These are phyloP conservation scores for Tillandsia leiboldiana DNA, from an alignment of 176 grass and related monocot genomes.

Conservation along the genomic window DNA sequence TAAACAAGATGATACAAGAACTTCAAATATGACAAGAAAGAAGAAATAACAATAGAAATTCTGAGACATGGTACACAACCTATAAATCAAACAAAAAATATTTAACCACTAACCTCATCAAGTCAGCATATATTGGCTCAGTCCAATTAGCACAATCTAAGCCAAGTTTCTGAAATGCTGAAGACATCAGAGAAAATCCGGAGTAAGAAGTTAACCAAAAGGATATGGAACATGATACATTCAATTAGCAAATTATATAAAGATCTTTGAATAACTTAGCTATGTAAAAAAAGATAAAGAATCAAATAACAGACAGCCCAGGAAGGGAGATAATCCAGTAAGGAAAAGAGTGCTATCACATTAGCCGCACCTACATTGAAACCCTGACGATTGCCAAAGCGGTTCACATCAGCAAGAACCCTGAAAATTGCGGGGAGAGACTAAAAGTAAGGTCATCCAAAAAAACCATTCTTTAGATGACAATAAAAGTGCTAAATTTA, in stretches of 20 bases:
- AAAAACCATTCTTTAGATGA: neutral
- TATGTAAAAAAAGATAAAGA: neutral
- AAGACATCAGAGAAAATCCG: constrained; percentile 4
- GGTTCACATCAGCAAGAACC: constrained; percentile 75
- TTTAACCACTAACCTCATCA: constrained; percentile 44
- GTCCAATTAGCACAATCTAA: constrained; percentile 98
- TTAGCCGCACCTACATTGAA: constrained; percentile 88
- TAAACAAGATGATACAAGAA: neutral
- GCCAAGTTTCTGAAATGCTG: constrained; percentile 86
- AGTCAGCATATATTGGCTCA: constrained; percentile 79
- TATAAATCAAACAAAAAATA: constrained; percentile 9
- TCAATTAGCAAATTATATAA: no score
- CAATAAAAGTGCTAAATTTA: neutral
- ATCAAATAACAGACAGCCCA: neutral
- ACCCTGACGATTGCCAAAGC: constrained; percentile 60
- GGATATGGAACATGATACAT: neutral
- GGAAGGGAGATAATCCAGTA: constrained; percentile 9
- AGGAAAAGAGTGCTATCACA: constrained; percentile 17
- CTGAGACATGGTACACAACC: neutral
- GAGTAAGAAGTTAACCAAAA: constrained; percentile 9
- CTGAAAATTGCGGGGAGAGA: constrained; percentile 28
- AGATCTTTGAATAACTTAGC: no score
- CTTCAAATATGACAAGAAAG: neutral
- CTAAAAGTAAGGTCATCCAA: neutral
- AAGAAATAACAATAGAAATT: constrained; percentile 5